Base-by-base conservation (phyloP, 495 filamentous ascomycete genomes). In the Halenospora varia region DNA sequence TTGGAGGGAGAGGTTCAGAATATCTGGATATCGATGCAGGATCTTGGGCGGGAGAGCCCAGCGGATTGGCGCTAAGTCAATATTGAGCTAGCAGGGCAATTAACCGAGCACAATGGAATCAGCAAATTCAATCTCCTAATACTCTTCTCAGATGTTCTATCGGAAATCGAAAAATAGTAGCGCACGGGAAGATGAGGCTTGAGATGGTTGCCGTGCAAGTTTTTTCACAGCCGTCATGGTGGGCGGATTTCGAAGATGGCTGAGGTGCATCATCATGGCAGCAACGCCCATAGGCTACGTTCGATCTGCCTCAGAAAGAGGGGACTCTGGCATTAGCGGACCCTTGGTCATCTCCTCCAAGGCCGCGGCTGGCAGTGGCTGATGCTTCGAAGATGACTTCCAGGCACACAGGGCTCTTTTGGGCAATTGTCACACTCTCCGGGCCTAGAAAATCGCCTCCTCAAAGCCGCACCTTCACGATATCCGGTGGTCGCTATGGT, bases 341-440 rank as follows among this genome's bases (percentile, higher is more conserved):
- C 54, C 54, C 54, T 50, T 4, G 54, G 39, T 26, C 19, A 48
- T 50, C 54, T 56, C 17, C n/a, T 26, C 42, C 51, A 40, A 45
- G 13, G 46, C 53, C 41, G 41, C 41, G 50, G 17, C 50, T 52
- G 9, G 52, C 25, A 9, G 29, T 35, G 29, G 29, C 29, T 35
- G 29, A 35, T 4, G 29, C 29, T 13, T 13, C 4, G 13, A 35
- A 35, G 29, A 35, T 35, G 29, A 35, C 13, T 6, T 35, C 13
- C 29, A 35, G 29, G 29, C 13, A 35, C 29, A 35, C 13, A 6
- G 29, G 13, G 13, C 29, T 13, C 29, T 35, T 35, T 13, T 13
- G 4, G 29, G 29, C 13, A 35, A n/a, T n/a, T n/a, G n/a, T n/a
- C n/a, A n/a, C n/a, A n/a, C n/a, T n/a, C n/a, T n/a, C n/a, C n/a